Evolutionary conservation across 208 protist genomes (phyloP).

Genomic region (Leishmania guyanensis): DNA sequence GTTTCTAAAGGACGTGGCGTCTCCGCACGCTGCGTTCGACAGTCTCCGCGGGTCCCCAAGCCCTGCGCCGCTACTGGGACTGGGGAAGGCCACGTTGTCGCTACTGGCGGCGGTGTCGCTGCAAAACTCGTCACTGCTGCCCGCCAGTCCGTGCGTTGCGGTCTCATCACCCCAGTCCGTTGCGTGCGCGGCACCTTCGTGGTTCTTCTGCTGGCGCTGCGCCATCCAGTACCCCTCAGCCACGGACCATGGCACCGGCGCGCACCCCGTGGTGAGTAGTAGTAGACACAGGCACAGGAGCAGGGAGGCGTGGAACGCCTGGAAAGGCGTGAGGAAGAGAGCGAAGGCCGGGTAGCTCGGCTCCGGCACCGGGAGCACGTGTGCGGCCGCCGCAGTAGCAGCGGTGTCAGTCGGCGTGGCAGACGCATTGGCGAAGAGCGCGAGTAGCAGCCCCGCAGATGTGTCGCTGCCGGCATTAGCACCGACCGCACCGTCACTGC

Average conservation of each 20-base stretch:
- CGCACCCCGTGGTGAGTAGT: slow-evolving; percentile 40
- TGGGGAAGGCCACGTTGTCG: neutral
- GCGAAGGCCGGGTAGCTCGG: slow-evolving; percentile 16
- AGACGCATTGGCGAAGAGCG: slow-evolving; percentile 7
- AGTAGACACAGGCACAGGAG: slow-evolving; percentile 51
- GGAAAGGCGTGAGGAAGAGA: slow-evolving; percentile 26
- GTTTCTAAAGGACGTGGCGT: neutral
- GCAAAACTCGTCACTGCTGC: neutral
- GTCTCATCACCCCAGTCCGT: neutral
- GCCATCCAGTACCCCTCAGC: slow-evolving; percentile 40
- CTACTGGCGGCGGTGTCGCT: neutral
- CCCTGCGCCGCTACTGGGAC: no score
- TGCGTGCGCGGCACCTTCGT: neutral
- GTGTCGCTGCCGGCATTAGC: neutral
- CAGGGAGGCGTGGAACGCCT: slow-evolving; percentile 37
- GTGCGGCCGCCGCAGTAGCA: neutral
- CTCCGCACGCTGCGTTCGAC: neutral
- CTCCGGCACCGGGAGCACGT: slow-evolving; percentile 23
- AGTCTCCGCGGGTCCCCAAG: neutral
- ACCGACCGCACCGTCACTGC: neutral
- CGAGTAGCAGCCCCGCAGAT: slow-evolving; percentile 17
- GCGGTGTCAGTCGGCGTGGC: neutral
- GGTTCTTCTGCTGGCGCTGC: slow-evolving; percentile 12
- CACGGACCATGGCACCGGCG: slow-evolving; percentile 41
- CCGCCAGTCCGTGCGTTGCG: neutral